Evolutionary conservation across 352 stramenopile genomes (phyloP), one percentile per base, ranked within the genome.

Genomic region (Phytophthora nicotianae): DNA sequence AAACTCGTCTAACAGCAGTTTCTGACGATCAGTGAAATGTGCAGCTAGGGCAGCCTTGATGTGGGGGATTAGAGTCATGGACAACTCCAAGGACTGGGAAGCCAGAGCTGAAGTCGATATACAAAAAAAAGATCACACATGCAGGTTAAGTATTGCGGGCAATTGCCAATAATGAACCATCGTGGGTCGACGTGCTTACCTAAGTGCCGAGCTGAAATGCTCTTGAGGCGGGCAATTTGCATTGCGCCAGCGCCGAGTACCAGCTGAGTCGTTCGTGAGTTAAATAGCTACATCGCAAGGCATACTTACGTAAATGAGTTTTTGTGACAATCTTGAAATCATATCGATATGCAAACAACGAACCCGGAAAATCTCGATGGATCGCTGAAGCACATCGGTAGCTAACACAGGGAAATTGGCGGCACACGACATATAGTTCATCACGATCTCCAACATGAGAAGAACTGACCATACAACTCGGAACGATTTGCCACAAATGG

Each of bases 181-280:
- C 27, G 27, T 55, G 5, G 16, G 11, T 60, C 5, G 19, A 43
- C 43, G 14, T 49, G 10, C 53, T 27, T 64, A 93, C 85, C 85
- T 33, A 99, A 72, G 76, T 99, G 97, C 42, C 98, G 93, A 0
- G 96, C 91, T 20, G 97, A 98, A 71, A 99, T 99, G 40, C 91
- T 98, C 68, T 98, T 98, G 19, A 99, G 79, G 38, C 88, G 82
- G n/a, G 96, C 96, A 37, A 97, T 85, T 73, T 99, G 95, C 76
- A 99, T 98, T 11, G 96, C 96, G 11, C 96, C 96, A 62, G 97
- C 97, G 6, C 95, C 96, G 11, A 99, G 82, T 27, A 99, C 97
- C 14, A 99, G 85, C 57, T 98, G 94, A 16, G 92, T 98, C 5
- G 97, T 97, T 16, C 96, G 73, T 8, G 95, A 97, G 71, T 99